These are phyloP conservation scores for Stephanodiscus minutulus DNA, from an alignment of 108 stramenopile genomes.

Conservation along the genomic window DNA sequence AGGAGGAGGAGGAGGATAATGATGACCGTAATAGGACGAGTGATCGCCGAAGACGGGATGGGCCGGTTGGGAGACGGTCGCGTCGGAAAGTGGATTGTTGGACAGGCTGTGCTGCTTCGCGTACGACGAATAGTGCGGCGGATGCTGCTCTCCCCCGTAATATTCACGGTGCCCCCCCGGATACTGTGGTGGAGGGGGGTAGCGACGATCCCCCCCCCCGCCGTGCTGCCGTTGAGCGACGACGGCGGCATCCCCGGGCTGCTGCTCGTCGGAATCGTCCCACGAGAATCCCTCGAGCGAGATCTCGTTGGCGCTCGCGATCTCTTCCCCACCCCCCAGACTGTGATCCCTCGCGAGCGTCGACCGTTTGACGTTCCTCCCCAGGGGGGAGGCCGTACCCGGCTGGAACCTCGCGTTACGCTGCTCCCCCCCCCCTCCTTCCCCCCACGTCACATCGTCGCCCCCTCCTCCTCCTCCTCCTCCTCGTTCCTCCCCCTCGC, in stretches of 20 bases:
- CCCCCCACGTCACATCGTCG: constrained; percentile 1
- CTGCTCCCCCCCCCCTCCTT: constrained; percentile 10
- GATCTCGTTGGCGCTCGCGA: constrained; percentile 49
- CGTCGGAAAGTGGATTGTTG: constrained; percentile 19
- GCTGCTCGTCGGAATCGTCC: constrained; percentile 45
- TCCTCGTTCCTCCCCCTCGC: constrained; percentile 49
- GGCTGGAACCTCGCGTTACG: constrained; percentile 59
- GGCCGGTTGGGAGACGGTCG: constrained; percentile 15
- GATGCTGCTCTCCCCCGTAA: constrained; percentile 4
- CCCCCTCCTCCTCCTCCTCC: too few species aligned
- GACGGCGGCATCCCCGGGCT: constrained; percentile 1
- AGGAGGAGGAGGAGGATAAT: constrained; percentile 10
- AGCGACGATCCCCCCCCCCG: constrained; percentile 1
- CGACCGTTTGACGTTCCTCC: constrained; percentile 40
- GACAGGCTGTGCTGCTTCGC: constrained; percentile 26
- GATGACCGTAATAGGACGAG: constrained; percentile 16
- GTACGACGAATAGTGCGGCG: constrained; percentile 3
- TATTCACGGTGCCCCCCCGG: constrained; percentile 4
- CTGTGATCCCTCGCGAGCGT: constrained; percentile 73
- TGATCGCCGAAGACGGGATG: constrained; percentile 23
- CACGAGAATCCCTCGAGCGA: constrained; percentile 80
- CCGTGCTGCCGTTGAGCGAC: constrained; percentile 13
- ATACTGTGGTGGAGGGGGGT: constrained; percentile 29
- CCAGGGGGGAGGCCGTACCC: constrained; percentile 43
- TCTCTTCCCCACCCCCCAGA: constrained; percentile 75